Evolutionary conservation across 2,329 filamentous ascomycete species (phyloP).

Genomic region (Westerdykella aurantiaca): DNA sequence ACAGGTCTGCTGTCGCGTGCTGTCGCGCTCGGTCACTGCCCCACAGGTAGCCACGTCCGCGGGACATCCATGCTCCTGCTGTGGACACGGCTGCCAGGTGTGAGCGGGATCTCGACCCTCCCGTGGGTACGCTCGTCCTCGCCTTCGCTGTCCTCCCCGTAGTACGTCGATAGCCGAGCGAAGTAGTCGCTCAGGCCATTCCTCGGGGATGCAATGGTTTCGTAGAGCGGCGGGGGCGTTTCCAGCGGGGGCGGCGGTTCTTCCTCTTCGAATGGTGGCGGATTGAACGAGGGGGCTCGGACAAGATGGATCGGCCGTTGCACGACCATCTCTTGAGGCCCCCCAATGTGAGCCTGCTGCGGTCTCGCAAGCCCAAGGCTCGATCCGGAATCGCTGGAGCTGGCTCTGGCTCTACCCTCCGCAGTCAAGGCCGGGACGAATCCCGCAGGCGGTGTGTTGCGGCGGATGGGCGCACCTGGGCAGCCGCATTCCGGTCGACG

Average conservation of each 20-base stretch:
- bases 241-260: slow-evolving; percentile 65
- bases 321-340: slow-evolving; percentile 43
- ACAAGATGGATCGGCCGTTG: slow-evolving; percentile 77
- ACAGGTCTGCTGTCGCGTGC: slow-evolving; percentile 14
- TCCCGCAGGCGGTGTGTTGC: slow-evolving; percentile 44
- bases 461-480: slow-evolving; percentile 55
- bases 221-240: slow-evolving; percentile 82
- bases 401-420: slow-evolving; percentile 37
- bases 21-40: slow-evolving; percentile 15
- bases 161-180: slow-evolving; percentile 62
- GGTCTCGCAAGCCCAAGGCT: slow-evolving; percentile 49
- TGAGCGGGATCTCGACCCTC: slow-evolving; percentile 55
- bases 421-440: slow-evolving; percentile 55
- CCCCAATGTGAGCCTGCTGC: slow-evolving; percentile 41
- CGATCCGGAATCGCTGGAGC: slow-evolving; percentile 20
- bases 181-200: slow-evolving; percentile 80
- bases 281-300: slow-evolving; percentile 78
- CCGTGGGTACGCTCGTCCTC: slow-evolving; percentile 42
- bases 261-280: slow-evolving; percentile 80
- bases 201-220: slow-evolving; percentile 67
- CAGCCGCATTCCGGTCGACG: slow-evolving; percentile 55
- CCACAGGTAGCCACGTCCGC: slow-evolving; percentile 50
- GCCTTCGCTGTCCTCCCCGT: slow-evolving; percentile 55
- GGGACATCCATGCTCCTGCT: slow-evolving; percentile 58
- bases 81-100: slow-evolving; percentile 57